These are phyloP conservation scores for Blastobotrys elegans DNA, from an alignment of 1,139 yeast genomes.

Conservation along the genomic window DNA sequence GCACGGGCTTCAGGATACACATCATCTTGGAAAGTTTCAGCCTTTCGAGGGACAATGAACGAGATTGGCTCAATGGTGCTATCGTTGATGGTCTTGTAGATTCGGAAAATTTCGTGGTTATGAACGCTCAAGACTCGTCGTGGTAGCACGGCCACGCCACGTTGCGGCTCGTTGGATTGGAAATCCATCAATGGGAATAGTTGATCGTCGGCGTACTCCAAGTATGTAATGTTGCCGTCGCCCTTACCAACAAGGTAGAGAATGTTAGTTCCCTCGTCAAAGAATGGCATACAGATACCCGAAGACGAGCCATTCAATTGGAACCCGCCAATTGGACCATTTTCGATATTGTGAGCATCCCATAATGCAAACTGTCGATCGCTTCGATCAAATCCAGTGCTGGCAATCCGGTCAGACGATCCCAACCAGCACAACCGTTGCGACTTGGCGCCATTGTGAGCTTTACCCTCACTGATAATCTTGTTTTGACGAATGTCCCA, in stretches of 20 bases:
- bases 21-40: constrained; percentile 88
- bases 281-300: constrained; percentile 89
- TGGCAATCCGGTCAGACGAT: constrained; percentile 72
- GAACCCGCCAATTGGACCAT: constrained; percentile 88
- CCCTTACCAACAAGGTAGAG: constrained; percentile 95
- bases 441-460: constrained; percentile 90
- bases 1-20: constrained; percentile 92
- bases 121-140: constrained; percentile 70
- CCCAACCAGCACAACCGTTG: constrained; percentile 90
- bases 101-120: constrained; percentile 77
- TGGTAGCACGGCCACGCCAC: constrained; percentile 91
- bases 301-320: constrained; percentile 82
- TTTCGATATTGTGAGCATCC: constrained; percentile 68
- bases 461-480: constrained; percentile 75
- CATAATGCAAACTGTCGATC: constrained; percentile 95
- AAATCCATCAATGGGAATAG: constrained; percentile 79
- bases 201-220: constrained; percentile 71
- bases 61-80: constrained; percentile 81
- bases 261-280: constrained; percentile 72
- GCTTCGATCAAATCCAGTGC: constrained; percentile 95
- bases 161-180: constrained; percentile 85
- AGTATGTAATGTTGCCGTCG: constrained; percentile 94
- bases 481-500: constrained; percentile 84
- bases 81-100: constrained; percentile 83
- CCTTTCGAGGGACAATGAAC: constrained; percentile 86